Evolutionary conservation across 805 yeast species (phyloP).

Genomic region (Yarrowia osloensis): DNA sequence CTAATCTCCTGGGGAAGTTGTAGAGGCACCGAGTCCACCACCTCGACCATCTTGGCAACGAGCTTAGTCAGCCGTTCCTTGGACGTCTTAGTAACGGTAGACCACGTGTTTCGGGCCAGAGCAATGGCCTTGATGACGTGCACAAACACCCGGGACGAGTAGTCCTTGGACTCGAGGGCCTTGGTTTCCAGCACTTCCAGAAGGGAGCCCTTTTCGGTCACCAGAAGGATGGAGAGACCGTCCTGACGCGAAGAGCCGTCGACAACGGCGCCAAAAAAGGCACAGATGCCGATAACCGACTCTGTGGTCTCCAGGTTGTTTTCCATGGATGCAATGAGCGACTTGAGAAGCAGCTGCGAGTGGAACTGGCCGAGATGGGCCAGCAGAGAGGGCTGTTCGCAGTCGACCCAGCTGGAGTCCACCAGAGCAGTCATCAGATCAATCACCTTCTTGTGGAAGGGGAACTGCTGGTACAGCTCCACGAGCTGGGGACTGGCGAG

Average conservation of each 20-base stretch:
- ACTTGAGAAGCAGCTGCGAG: slow-evolving; percentile 60
- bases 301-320: slow-evolving; percentile 44
- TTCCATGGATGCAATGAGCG: slow-evolving; percentile 61
- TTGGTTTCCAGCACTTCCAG: slow-evolving; percentile 39
- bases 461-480: slow-evolving; percentile 53
- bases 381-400: slow-evolving; percentile 72
- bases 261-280: slow-evolving; percentile 40
- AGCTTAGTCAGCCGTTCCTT: slow-evolving; percentile 38
- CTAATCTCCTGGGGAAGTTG: slow-evolving; percentile 1
- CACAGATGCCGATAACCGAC: slow-evolving; percentile 36
- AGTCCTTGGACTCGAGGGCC: slow-evolving; percentile 24
- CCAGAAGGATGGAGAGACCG: slow-evolving; percentile 44
- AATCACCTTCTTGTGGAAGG: slow-evolving; percentile 55
- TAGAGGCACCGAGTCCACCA: slow-evolving; percentile 16
- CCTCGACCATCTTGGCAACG: slow-evolving; percentile 10
- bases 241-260: slow-evolving; percentile 42
- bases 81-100: slow-evolving; percentile 53
- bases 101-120: slow-evolving; percentile 76
- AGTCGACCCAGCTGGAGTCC: slow-evolving; percentile 40
- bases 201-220: slow-evolving; percentile 35
- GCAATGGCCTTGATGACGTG: slow-evolving; percentile 73
- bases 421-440: slow-evolving; percentile 52
- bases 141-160: slow-evolving; percentile 44
- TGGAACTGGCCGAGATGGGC: slow-evolving; percentile 74
- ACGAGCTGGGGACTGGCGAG: slow-evolving; percentile 58